Evolutionary conservation across 345 rosid genomes (phyloP), one percentile per base, ranked within the genome.

Genomic region (Aegle marmelos): DNA sequence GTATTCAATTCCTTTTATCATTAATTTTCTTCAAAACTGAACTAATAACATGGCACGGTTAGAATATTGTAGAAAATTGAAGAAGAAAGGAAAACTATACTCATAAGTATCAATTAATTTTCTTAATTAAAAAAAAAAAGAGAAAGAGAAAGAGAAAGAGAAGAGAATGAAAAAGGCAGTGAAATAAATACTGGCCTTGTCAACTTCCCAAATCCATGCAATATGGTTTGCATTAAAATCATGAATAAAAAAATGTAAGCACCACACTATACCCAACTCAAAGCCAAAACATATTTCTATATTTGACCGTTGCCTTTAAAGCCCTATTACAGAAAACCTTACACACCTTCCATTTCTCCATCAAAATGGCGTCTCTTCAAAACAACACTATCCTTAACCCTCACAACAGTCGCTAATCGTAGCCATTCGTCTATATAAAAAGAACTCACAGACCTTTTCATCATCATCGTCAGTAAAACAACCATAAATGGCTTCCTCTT

Each of bases 321-420:
- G 78, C 62, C 76, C 76, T 64, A 70, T 24, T 14, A 24, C 33
- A 70, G 69, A 54, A 73, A 33, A 28, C 4, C 74, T 41, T 53
- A 66, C 25, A 66, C 50, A 33, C 22, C 6, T 83, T 53, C 83
- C 73, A 67, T 79, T 53, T 72, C 39, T 66, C 66, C 78, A 76
- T 4, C 41, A 36, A 76, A 73, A 77, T 74, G 81, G 68, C 76
- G 58, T 41, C 81, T 61, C 56, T 73, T 68, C 73, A 3, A n/a
- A 58, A 59, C 62, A 59, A 45, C 54, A 9, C 62, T 41, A 25
- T 31, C 41, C 37, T 53, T 27, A 45, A 45, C 67, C 58, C 48
- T 54, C 77, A 33, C 58, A 19, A 75, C 48, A 22, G 24, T 58
- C 69, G 14, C 68, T 16, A 33, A 33, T 57, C 33, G 68, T 66